Evolutionary conservation across 768 basidiomycete species (phyloP).

Genomic region (Cytidiella melzeri): DNA sequence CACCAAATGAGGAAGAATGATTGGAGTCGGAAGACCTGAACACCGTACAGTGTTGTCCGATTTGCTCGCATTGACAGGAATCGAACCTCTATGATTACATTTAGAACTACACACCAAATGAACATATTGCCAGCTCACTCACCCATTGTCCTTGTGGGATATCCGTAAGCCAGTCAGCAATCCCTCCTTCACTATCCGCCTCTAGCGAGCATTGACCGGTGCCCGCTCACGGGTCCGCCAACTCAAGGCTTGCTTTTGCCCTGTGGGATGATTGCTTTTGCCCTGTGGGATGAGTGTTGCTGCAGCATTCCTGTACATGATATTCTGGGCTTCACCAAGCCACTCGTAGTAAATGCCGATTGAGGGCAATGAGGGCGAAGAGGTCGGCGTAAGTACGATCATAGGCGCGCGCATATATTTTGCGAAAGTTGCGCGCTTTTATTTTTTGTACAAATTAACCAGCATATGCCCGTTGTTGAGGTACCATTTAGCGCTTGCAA

Average conservation of each 20-base stretch:
- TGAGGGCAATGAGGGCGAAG: constrained; percentile 52
- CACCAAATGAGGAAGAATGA: constrained; percentile 90
- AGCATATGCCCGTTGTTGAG: too few relatives aligned
- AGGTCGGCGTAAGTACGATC: constrained; percentile 56
- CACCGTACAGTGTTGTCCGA: constrained; percentile 68
- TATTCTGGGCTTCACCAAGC: constrained; percentile 56
- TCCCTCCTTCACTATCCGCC: constrained; percentile 41
- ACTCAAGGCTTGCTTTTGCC: too few relatives aligned
- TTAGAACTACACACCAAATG: neutral
- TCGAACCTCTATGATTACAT: constrained; percentile 34
- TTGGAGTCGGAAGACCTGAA: constrained; percentile 64
- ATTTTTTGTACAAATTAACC: too few relatives aligned
- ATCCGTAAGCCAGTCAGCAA: constrained; percentile 43
- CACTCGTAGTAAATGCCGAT: constrained; percentile 81
- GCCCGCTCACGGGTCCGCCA: constrained; percentile 31
- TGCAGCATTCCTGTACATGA: constrained; percentile 55
- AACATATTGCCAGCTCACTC: constrained; percentile 17
- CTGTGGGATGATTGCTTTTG: too few relatives aligned
- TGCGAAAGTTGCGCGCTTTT: too few relatives aligned
- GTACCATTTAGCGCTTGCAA: too few relatives aligned
- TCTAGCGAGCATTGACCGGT: constrained; percentile 36
- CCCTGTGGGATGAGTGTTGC: constrained; percentile 35
- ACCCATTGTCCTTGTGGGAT: constrained; percentile 39
- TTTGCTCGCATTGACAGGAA: constrained; percentile 48
- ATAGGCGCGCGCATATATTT: too few relatives aligned